A percentile compares a stretch with the other conserved stretches of the same genome.
Evolutionary conservation across 805 yeast species (phyloP).

Genomic region (Ogataea trehalophila): DNA sequence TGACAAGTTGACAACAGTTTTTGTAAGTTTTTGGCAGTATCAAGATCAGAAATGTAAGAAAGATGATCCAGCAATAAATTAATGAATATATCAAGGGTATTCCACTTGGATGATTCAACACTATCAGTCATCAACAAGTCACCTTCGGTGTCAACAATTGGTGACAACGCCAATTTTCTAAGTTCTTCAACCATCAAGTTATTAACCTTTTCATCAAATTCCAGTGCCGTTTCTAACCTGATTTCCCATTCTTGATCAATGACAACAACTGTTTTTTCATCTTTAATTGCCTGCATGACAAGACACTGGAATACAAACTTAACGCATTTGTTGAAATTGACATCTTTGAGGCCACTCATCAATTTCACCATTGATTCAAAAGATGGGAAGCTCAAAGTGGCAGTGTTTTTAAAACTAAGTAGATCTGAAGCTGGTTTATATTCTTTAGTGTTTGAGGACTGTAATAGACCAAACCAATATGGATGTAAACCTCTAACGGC

Average conservation of each 20-base stretch:
- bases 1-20: slow-evolving; percentile 26
- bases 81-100: slow-evolving; percentile 23
- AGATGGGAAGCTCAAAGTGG: slow-evolving; percentile 47
- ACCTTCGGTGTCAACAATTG: slow-evolving; percentile 11
- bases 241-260: slow-evolving; percentile 72
- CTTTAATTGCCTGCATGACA: slow-evolving; percentile 59
- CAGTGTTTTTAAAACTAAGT: slow-evolving; percentile 5
- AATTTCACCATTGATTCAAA: slow-evolving; percentile 38
- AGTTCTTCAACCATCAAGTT: slow-evolving; percentile 19
- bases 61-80: slow-evolving; percentile 30
- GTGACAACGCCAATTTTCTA: background rate
- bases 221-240: slow-evolving; percentile 64
- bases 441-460: slow-evolving; percentile 40
- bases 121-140: slow-evolving; percentile 9
- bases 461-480: slow-evolving; percentile 60
- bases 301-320: slow-evolving; percentile 53
- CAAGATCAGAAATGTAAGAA: slow-evolving; percentile 1
- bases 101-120: background rate
- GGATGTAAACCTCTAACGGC: slow-evolving; percentile 79
- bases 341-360: slow-evolving; percentile 23
- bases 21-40: slow-evolving; percentile 11
- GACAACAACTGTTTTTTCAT: slow-evolving; percentile 49
- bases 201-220: slow-evolving; percentile 52
- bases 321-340: slow-evolving; percentile 35
- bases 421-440: slow-evolving; percentile 34